Evolutionary conservation across 768 basidiomycete genomes (phyloP).

Genomic region (Suillus bovinus): DNA sequence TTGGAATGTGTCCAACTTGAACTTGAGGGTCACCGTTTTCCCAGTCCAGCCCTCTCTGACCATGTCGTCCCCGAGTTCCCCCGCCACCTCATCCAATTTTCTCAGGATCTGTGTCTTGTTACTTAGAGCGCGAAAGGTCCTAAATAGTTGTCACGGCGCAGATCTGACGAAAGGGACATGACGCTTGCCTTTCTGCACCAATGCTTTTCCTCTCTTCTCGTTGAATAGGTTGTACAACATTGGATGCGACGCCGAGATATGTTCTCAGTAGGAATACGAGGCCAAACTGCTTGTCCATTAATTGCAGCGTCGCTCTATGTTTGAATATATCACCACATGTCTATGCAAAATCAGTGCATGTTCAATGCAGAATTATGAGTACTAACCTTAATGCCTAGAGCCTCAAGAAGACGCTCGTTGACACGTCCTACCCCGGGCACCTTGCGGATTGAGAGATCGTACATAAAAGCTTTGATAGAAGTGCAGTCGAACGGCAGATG

Average conservation of each 20-base stretch:
- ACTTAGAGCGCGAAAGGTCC: constrained; percentile 73
- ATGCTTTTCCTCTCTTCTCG: constrained; percentile 91
- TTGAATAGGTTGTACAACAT: constrained; percentile 70
- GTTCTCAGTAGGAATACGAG: constrained; percentile 72
- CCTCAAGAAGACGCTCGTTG: constrained; percentile 82
- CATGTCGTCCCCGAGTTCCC: constrained; percentile 83
- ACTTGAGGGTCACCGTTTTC: constrained; percentile 88
- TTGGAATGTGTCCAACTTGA: constrained; percentile 90
- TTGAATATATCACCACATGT: constrained; percentile 89
- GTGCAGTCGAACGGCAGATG: constrained; percentile 65
- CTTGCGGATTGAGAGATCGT: constrained; percentile 79
- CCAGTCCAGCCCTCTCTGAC: constrained; percentile 78
- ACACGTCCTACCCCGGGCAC: constrained; percentile 91
- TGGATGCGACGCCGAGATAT: constrained; percentile 86
- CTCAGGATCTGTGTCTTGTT: constrained; percentile 67
- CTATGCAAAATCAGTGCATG: constrained; percentile 35
- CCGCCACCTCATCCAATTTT: constrained; percentile 80
- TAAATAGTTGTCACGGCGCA: constrained; percentile 29
- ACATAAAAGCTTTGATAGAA: constrained; percentile 75
- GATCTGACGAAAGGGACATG: background rate
- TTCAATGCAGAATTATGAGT: background rate
- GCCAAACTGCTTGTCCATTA: constrained; percentile 90
- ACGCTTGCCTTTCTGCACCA: constrained; percentile 76
- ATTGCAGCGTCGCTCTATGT: constrained; percentile 67
- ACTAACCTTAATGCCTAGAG: constrained; percentile 80